These are phyloP conservation scores for Strobilomyces dryophilus DNA, from an alignment of 768 basidiomycete genomes.

Conservation along the genomic window DNA sequence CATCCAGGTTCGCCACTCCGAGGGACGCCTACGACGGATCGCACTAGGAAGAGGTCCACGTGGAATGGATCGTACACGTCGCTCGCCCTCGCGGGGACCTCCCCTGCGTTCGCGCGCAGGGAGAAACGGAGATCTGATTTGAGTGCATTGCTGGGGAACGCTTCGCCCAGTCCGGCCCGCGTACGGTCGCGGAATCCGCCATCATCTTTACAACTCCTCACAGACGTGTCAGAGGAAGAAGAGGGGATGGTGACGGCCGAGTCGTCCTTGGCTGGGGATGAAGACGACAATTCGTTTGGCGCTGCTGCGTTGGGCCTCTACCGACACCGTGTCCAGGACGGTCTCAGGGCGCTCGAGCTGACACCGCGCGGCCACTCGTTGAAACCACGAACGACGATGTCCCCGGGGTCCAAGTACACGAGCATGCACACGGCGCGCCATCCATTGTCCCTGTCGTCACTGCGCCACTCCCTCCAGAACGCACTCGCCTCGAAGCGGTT, in stretches of 20 bases:
- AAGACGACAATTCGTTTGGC: constrained; percentile 47
- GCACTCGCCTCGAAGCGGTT: constrained; percentile 72
- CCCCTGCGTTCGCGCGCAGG: constrained; percentile 38
- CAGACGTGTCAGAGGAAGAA: constrained; percentile 41
- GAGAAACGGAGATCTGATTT: constrained; percentile 57
- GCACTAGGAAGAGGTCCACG: constrained; percentile 55
- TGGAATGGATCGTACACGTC: constrained; percentile 70
- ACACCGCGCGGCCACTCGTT: constrained; percentile 20
- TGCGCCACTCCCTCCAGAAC: constrained; percentile 58
- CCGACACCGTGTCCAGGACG: constrained; percentile 47
- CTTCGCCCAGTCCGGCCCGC: constrained; percentile 22
- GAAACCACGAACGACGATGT: constrained; percentile 28
- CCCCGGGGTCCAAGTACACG: constrained; percentile 60
- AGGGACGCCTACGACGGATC: constrained; percentile 17
- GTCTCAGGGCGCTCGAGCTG: constrained; percentile 46
- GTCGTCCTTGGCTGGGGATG: constrained; percentile 19
- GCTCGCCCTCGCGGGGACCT: constrained; percentile 45
- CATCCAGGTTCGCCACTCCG: constrained; percentile 31
- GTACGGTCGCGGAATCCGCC: constrained; percentile 40
- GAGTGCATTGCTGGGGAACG: constrained; percentile 38
- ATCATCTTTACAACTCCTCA: constrained; percentile 29
- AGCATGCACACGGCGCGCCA: constrained; percentile 56
- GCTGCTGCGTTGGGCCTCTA: constrained; percentile 58
- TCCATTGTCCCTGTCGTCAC: constrained; percentile 60
- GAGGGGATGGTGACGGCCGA: constrained; percentile 23